Base-by-base conservation (phyloP, 495 filamentous ascomycete species). In the Cairneyella variabilis region DNA sequence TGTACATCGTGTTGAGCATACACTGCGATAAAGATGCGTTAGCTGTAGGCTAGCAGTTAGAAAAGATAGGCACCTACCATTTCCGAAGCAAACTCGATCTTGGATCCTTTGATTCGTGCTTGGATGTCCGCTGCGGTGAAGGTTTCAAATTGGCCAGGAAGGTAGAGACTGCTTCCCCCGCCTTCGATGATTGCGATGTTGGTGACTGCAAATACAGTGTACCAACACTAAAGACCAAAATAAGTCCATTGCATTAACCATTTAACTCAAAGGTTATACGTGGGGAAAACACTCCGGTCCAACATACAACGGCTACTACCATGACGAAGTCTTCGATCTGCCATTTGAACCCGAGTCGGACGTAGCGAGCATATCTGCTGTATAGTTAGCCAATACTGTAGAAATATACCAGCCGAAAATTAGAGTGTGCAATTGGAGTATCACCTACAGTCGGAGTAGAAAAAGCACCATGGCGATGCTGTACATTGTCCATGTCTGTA, bases 1-100 rank as follows among this genome's bases (percentile, higher is more conserved):
- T 44, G 17, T 44, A 44, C 41, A 47, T 27, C n/a, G 44, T 47
- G 44, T 47, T 47, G 44, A 47, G 44, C 44, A 47, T 47, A n/a
- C 44, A 47, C 44, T 47, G 44, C 7, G n/a, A 41, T 10, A 6
- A 10, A 41, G 38, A 41, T 41, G 17, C 38, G 17, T 41, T 41
- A 41, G 17, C 38, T 41, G 38, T 16, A 18, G 38, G 38, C 38
- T 41, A 41, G 38, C 38, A 18, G 38, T 41, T 41, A 18, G 17
- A 41, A 7, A 41, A 41, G 38, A 41, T 41, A 41, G 8, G 38
- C 38, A n/a, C 10, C 44, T 47, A 47, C 44, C 44, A 47, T 28
- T 32, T 47, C 44, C 7, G 44, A 47, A 30, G 44, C 44, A 47
- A 47, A 27, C 23, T 47, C 44, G 44, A 47, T 47, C 44, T 47